Conservation (phyloP, 1,284 basidiomycete genomes). For the Gomphus sp. region DNA sequence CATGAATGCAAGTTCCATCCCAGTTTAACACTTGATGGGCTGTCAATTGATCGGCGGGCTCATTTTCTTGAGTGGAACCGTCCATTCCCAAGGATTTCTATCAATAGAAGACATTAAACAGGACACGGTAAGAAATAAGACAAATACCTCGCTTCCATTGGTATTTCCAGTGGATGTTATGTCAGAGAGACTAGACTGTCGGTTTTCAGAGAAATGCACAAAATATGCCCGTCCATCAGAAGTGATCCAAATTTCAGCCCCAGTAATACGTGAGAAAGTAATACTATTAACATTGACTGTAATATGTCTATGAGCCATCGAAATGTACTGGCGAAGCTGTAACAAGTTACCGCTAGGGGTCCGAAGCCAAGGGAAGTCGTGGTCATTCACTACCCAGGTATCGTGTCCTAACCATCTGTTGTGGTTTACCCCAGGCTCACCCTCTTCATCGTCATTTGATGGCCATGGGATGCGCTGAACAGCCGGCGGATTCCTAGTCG, state of each 20-base stretch:
- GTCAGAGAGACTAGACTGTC: conserved; percentile 1
- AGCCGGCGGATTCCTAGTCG: conserved; percentile 59
- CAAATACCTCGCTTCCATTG: not conserved
- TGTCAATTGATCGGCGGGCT: not conserved
- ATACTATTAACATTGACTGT: conserved; percentile 56
- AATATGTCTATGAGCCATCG: not conserved
- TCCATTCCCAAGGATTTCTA: not conserved
- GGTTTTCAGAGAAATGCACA: conserved; percentile 46
- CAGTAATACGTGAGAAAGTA: conserved; percentile 42
- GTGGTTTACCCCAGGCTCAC: conserved; percentile 15
- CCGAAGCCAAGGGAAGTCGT: conserved; percentile 64
- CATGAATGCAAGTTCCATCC: conserved; percentile 62
- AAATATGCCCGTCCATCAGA: conserved; percentile 75
- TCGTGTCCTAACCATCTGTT: conserved; percentile 36
- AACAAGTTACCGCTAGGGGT: conserved; percentile 53
- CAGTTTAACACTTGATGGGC: conserved; percentile 27
- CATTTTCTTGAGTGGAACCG: not conserved
- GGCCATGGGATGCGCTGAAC: conserved; percentile 80
- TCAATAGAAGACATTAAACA: not conserved
- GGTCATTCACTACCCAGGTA: conserved; percentile 63
- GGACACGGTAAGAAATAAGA: not conserved
- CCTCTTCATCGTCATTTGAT: conserved; percentile 27
- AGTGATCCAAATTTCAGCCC: conserved; percentile 72
- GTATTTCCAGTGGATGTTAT: not conserved
- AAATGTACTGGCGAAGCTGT: not conserved